Conservation (phyloP, 805 yeast species). For the Hermanozyma aechmeae region DNA sequence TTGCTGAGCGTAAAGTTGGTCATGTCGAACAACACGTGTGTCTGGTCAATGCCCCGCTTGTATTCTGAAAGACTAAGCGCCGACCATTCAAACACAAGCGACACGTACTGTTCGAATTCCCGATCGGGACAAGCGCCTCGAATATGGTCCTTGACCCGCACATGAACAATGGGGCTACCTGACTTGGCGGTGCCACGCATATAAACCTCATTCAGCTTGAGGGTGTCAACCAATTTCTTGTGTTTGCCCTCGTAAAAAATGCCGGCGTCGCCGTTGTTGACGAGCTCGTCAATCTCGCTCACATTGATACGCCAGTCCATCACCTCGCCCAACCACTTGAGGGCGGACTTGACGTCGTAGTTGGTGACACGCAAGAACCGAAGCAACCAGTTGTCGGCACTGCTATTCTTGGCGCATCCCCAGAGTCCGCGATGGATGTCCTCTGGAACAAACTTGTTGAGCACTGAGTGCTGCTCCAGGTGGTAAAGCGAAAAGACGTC, state of each 20-base stretch:
- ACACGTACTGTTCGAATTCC: constrained; percentile 4
- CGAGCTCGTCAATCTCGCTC: constrained; percentile 3
- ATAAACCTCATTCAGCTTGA: constrained; percentile 4
- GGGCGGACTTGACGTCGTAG: constrained; percentile 2
- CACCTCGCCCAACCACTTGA: constrained; percentile 4
- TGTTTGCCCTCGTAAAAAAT: constrained; percentile 1
- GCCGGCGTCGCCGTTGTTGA: constrained; percentile 5
- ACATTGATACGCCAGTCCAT: constrained; percentile 6
- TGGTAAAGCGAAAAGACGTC: constrained; percentile 3
- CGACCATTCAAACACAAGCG: constrained; percentile 5
- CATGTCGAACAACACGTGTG: constrained; percentile 6
- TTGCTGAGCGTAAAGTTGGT: constrained; percentile 6
- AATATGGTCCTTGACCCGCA: constrained; percentile 3
- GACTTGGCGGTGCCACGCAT: constrained; percentile 2
- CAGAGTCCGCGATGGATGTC: constrained; percentile 8
- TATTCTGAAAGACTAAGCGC: constrained; percentile 27
- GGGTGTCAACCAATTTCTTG: constrained; percentile 2
- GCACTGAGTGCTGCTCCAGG: constrained; percentile 2
- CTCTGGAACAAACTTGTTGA: constrained; percentile 3
- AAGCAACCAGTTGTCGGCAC: constrained; percentile 5
- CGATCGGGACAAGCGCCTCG: constrained; percentile 3
- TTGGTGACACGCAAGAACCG: constrained; percentile 3
- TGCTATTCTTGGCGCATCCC: constrained; percentile 5
- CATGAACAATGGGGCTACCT: constrained; percentile 3
- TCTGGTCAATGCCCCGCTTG: constrained; percentile 20